Percentiles rank a stretch among this genome's conserved stretches.
Conservation (phyloP, 1,284 basidiomycete genomes). For the Clitocybe nebularis region DNA sequence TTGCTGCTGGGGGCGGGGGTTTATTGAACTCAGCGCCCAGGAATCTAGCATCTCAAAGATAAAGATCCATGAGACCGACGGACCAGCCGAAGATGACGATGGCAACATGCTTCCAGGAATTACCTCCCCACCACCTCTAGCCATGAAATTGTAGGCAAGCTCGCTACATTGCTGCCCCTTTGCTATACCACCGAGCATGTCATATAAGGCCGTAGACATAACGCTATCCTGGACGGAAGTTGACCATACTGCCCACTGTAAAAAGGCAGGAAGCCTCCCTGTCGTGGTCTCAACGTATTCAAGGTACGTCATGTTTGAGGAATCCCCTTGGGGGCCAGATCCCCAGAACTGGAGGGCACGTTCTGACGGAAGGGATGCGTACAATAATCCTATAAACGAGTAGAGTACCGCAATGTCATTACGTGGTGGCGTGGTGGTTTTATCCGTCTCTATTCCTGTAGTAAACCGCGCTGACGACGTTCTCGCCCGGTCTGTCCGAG, state of each 20-base stretch:
- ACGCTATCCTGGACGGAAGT: constrained; percentile 70
- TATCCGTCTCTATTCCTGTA: constrained; percentile 33
- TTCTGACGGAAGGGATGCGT: constrained; percentile 70
- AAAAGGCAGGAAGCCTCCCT: constrained; percentile 73
- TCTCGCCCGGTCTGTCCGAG: constrained; percentile 54
- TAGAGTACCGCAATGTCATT: constrained; percentile 86
- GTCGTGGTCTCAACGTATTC: constrained; percentile 54
- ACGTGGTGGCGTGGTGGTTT: constrained; percentile 43
- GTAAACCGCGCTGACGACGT: constrained; percentile 41
- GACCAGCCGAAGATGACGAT: constrained; percentile 34
- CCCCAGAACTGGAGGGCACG: constrained; percentile 85
- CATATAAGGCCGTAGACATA: constrained; percentile 78
- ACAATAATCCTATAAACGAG: constrained; percentile 79
- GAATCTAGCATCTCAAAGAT: constrained; percentile 43
- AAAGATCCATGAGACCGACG: constrained; percentile 41
- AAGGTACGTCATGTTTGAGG: constrained; percentile 42
- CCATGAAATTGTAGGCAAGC: constrained; percentile 82
- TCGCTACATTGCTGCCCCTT: constrained; percentile 83
- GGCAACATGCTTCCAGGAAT: constrained; percentile 48
- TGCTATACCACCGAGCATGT: constrained; percentile 85
- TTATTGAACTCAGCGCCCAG: constrained; percentile 35
- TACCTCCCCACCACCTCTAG: constrained; percentile 60
- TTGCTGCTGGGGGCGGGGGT: constrained; percentile 25
- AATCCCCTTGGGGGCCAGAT: constrained; percentile 44
- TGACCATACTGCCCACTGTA: constrained; percentile 86